These are phyloP conservation scores for Salicornia ramosissima DNA, from an alignment of 148 eudicot genomes.

Conservation along the genomic window DNA sequence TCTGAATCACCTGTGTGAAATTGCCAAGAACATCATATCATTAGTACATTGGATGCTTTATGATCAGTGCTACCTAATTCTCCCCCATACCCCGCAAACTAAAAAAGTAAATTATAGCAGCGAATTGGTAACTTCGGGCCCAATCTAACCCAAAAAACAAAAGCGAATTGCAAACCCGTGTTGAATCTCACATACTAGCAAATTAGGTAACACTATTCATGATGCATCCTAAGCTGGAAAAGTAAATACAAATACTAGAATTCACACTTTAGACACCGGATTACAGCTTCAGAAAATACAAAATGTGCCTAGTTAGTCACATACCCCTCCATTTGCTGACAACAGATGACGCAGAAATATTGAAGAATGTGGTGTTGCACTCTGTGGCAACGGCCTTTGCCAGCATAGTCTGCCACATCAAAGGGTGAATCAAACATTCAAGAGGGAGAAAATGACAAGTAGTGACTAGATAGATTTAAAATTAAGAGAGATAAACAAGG, in stretches of 20 bases:
- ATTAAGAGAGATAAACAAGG: not conserved
- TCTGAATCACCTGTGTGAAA: conserved; percentile 79
- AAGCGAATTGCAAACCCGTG: too few relatives aligned
- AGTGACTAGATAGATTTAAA: not conserved
- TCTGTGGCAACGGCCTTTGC: conserved; percentile 99
- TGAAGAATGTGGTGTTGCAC: conserved; percentile 97
- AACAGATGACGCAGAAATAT: conserved; percentile 96
- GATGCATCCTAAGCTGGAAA: conserved; percentile 3
- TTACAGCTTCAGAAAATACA: not conserved
- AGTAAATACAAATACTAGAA: not conserved
- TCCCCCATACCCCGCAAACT: too few relatives aligned
- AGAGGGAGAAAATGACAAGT: not conserved
- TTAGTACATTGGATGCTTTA: not conserved
- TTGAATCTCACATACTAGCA: too few relatives aligned
- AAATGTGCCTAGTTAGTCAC: conserved; percentile 9
- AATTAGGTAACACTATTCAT: too few relatives aligned
- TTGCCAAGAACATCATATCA: not conserved
- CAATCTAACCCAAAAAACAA: too few relatives aligned
- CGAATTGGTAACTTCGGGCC: too few relatives aligned
- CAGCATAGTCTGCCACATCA: conserved; percentile 82
- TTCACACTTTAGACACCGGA: not conserved
- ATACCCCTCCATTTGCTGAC: conserved; percentile 99
- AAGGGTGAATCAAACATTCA: conserved; percentile 7
- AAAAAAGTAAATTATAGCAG: too few relatives aligned
- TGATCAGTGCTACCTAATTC: too few relatives aligned